Evolutionary conservation across 805 yeast species (phyloP), one percentile per base, ranked within the genome.

Genomic region (Saccharomycopsis oosterbeekiorum): DNA sequence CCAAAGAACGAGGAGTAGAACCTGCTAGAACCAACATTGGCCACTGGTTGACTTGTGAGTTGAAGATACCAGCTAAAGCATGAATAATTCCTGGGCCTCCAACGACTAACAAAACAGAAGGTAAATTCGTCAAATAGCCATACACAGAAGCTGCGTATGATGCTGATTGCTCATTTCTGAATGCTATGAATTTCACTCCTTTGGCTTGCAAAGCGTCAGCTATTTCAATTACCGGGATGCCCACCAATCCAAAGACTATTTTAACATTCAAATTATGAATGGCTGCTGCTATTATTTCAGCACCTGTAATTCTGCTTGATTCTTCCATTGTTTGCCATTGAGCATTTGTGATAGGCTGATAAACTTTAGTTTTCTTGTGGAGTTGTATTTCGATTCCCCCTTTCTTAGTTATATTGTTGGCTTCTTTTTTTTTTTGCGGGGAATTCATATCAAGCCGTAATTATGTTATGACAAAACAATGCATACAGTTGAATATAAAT

Each of bases 21-120:
- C 91, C 91, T 0, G 90, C 88, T 24, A 86, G 73, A 15, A 86
- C 80, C 60, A 86, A 64, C 58, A 86, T 69, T 2, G 92, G 92
- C 80, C 87, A 84, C 60, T 80, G 76, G 69, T 86, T 86, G 59
- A 79, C 73, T 47, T 74, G 76, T 6, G 90, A 80, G 67, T 86
- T 86, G 67, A 81, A 84, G 1, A 84, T 73, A 63, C 91, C 92
- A 0, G 90, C 81, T 54, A 83, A 67, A 0, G 88, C 85, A 64
- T 86, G 89, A 9, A 86, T 76, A 2, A 86, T 73, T 3, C 91
- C 91, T 0, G 91, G 90, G 0, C 91, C 91, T 39, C 92, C 91
- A 3, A 86, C 91, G 0, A 84, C 87, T 2, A 86, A 74, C 17
- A 84, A 69, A 0, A 86, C 87, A 19, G 88, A 90, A 0, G 91